Base-by-base conservation (phyloP, 2,329 filamentous ascomycete species). In the Phialophora chinensis region DNA sequence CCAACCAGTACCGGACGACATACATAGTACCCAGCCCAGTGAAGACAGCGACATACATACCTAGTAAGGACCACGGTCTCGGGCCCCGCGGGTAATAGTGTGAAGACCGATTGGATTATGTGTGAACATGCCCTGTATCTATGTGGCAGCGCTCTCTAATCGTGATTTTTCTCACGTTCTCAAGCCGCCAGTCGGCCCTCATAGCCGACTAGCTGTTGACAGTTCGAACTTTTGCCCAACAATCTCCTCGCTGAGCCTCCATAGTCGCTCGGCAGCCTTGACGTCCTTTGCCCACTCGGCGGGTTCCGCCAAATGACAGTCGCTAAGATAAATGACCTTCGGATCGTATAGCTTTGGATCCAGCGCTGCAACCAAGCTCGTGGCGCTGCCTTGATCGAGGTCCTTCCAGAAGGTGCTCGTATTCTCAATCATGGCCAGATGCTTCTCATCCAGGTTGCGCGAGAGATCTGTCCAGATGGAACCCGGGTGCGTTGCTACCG, bases 361-460 rank as follows among this genome's bases (percentile, higher is more conserved):
- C 33, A 83, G 75, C 12, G 79, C 81, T 7, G 81, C 80, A n/a
- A 79, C 77, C 27, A 83, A 70, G 49, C 75, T 78, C 1, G 81
- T 82, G 11, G 79, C 60, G 72, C 74, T 55, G 6, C 68, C 66
- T 53, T 70, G 62, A n/a, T 70, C 66, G 23, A 65, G n/a, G 25
- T 55, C 54, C 50, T 67, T 66, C 42, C 69, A 76, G 29, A 72
- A 72, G 53, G 69, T 71, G 23, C 63, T 72, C 42, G 72, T 75
- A 62, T 74, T 73, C 66, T 71, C 65, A 65, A 71, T 73, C 33
- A 72, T 17, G 2, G 52, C 25, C n/a, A 38, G 53, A 44, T 70
- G 65, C 64, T 74, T 68, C 72, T 74, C 4, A 75, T 79, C 38
- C 66, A 74, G 72, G 47, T 72, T 60, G 20, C 65, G 52, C 4